phyloP scores from a whole-genome alignment of 805 yeast genomes.

The Barnettozyma pratensis region DNA sequence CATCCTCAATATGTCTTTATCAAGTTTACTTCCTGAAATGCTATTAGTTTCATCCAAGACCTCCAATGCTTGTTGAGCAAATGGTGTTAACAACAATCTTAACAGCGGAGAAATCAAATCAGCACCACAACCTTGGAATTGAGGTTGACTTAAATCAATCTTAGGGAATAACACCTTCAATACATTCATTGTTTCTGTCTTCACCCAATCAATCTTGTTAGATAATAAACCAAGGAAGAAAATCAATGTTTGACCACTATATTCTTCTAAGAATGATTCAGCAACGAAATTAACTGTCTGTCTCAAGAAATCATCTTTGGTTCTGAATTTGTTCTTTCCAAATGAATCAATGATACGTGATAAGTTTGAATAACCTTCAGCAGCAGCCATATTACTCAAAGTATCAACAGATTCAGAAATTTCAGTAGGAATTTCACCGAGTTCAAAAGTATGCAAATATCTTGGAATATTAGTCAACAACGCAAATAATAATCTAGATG shows the following conservation, averaged over 20 bases:
- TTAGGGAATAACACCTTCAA: constrained; percentile 70
- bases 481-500: constrained; percentile 64
- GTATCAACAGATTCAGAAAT: constrained; percentile 48
- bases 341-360: constrained; percentile 73
- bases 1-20: constrained; percentile 87
- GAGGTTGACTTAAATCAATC: constrained; percentile 71
- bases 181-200: constrained; percentile 70
- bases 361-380: constrained; percentile 49
- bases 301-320: constrained; percentile 82
- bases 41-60: constrained; percentile 81
- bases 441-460: constrained; percentile 74
- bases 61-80: constrained; percentile 82
- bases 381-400: constrained; percentile 57
- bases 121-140: constrained; percentile 88
- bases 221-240: constrained; percentile 74
- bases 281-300: constrained; percentile 75
- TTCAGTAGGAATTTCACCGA: constrained; percentile 44
- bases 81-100: constrained; percentile 73
- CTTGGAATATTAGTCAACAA: constrained; percentile 79
- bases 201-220: constrained; percentile 75
- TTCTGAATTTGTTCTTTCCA: constrained; percentile 73
- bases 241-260: constrained; percentile 68
- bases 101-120: constrained; percentile 88
- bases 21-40: constrained; percentile 88
- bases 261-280: constrained; percentile 63